Percentiles rank a stretch among this genome's conserved stretches.
These are phyloP conservation scores for Tetrahymena borealis DNA, from an alignment of 73 alveolate species.

Conservation along the genomic window DNA sequence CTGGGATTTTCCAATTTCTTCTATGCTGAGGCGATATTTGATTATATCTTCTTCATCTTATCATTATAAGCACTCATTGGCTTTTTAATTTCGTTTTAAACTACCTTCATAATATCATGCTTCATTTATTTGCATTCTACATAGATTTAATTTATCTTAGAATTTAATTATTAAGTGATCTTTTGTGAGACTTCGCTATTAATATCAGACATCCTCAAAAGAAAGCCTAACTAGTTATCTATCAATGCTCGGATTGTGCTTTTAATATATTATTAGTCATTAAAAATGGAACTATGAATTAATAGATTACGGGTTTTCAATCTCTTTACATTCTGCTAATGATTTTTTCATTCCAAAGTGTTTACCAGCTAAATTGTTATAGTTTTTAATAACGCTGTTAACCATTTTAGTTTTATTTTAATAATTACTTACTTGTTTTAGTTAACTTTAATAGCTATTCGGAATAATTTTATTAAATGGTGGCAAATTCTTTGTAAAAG, in stretches of 20 bases:
- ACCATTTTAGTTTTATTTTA: background rate
- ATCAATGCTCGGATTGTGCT: background rate
- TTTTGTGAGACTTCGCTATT: background rate
- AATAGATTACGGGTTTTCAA: background rate
- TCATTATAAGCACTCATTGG: background rate
- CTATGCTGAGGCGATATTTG: background rate
- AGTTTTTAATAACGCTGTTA: too few relatives aligned
- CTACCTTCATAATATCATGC: background rate
- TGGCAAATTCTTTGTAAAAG: background rate
- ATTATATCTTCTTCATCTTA: background rate
- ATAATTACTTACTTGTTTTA: background rate
- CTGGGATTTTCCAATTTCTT: background rate
- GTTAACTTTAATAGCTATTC: background rate
- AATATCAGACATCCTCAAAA: background rate
- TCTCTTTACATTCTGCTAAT: background rate
- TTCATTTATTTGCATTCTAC: background rate
- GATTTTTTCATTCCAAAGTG: background rate
- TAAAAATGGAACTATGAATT: background rate
- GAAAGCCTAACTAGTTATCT: background rate
- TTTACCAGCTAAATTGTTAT: too few relatives aligned
- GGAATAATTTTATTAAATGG: background rate
- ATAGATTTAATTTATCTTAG: background rate
- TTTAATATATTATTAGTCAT: background rate
- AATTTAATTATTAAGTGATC: background rate
- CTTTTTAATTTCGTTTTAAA: background rate